Evolutionary conservation across 108 stramenopile genomes (phyloP).

Genomic region (Nannochloropsis gaditana): DNA sequence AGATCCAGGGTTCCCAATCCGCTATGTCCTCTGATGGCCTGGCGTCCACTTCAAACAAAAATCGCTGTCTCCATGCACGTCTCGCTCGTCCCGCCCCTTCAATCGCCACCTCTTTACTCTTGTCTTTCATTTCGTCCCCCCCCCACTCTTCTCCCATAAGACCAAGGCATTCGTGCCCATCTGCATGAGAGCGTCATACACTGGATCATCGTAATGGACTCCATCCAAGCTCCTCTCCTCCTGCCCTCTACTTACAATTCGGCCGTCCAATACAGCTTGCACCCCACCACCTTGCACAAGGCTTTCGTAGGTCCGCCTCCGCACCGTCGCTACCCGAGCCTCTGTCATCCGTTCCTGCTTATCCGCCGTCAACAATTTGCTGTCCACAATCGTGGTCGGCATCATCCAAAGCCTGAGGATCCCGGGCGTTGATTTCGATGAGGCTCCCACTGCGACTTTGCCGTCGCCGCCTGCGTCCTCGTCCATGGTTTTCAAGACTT

Average conservation of each 20-base stretch:
- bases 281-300: not conserved
- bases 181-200: constrained; percentile 31
- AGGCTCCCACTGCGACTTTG: not conserved
- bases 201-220: constrained; percentile 34
- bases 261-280: not conserved
- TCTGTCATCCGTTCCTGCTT: constrained; percentile 46
- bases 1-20: constrained; percentile 12
- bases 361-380: constrained; percentile 28
- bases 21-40: not conserved
- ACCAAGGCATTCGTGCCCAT: not conserved
- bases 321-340: constrained; percentile 23
- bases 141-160: not conserved
- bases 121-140: not conserved
- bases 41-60: not conserved
- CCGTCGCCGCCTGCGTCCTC: not conserved
- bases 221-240: constrained; percentile 26
- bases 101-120: not conserved
- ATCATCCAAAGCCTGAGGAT: constrained; percentile 30
- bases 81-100: not conserved
- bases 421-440: too few species aligned
- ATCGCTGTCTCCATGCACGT: not conserved
- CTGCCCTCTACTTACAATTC: constrained; percentile 21
- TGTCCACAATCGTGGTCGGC: constrained; percentile 37
- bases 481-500: not conserved
- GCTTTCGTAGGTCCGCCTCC: not conserved